These are phyloP conservation scores for Aspergillus incahuasiensis DNA, from an alignment of 495 filamentous ascomycete genomes.

Conservation along the genomic window DNA sequence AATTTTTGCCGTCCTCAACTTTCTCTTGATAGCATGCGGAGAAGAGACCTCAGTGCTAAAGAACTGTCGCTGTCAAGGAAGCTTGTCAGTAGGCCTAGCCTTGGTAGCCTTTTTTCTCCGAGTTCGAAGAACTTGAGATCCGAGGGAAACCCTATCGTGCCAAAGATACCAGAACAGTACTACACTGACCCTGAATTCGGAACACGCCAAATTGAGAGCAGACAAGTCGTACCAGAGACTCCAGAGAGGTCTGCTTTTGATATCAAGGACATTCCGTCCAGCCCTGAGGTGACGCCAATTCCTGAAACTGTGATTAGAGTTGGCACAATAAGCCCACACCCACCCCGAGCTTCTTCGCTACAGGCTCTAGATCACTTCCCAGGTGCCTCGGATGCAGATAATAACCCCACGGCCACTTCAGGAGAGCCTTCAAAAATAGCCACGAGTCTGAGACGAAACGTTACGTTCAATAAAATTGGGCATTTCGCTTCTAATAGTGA, in stretches of 20 bases:
- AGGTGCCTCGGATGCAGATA: background rate
- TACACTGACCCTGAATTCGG: background rate
- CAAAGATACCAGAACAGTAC: slow-evolving; percentile 10
- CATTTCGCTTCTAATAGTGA: background rate
- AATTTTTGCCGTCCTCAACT: slow-evolving; percentile 14
- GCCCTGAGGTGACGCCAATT: background rate
- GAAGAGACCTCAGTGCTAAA: slow-evolving; percentile 4
- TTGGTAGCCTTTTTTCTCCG: slow-evolving; percentile 1
- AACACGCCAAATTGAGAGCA: background rate
- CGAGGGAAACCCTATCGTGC: slow-evolving; percentile 1
- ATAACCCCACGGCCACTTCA: background rate
- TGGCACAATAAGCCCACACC: slow-evolving; percentile 5
- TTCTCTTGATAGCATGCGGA: slow-evolving; percentile 9
- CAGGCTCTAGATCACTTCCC: slow-evolving; percentile 10
- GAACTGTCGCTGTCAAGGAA: slow-evolving; percentile 13
- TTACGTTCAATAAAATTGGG: slow-evolving; percentile 10
- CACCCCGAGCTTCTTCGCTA: slow-evolving; percentile 10
- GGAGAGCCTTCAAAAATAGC: background rate
- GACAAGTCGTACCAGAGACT: background rate
- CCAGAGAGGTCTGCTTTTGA: background rate
- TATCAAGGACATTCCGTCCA: background rate
- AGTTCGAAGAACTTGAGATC: background rate
- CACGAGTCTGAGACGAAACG: background rate
- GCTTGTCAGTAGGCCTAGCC: slow-evolving; percentile 8
- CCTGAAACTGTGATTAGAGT: slow-evolving; percentile 5